Conservation (phyloP, 768 basidiomycete species). For the Rhizopogon rudus region DNA sequence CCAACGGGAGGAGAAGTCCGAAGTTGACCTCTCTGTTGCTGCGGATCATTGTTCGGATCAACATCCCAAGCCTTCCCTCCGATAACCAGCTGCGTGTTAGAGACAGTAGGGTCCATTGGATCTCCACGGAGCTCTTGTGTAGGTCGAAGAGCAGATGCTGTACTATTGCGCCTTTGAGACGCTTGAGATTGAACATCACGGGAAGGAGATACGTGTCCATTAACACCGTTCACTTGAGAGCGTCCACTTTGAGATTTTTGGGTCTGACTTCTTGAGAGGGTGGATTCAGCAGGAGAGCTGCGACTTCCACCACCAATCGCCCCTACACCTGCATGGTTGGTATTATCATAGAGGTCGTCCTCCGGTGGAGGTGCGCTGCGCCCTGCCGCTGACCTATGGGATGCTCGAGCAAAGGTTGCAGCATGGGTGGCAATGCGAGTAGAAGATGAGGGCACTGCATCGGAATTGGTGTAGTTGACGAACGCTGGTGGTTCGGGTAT, state of each 20-base stretch:
- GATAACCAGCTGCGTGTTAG: slow-evolving; percentile 57
- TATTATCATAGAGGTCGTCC: slow-evolving; percentile 48
- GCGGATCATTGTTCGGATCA: slow-evolving; percentile 63
- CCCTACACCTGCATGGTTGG: slow-evolving; percentile 59
- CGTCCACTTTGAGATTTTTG: slow-evolving; percentile 23
- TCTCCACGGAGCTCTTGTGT: slow-evolving; percentile 45
- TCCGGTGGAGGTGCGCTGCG: slow-evolving; percentile 21
- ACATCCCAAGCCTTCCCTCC: slow-evolving; percentile 65
- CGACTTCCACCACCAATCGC: slow-evolving; percentile 46
- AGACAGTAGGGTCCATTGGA: slow-evolving; percentile 57
- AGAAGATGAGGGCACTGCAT: slow-evolving; percentile 57
- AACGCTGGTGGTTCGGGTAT: slow-evolving; percentile 89
- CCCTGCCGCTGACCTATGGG: slow-evolving; percentile 28
- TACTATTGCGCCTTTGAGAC: slow-evolving; percentile 21
- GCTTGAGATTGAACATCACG: slow-evolving; percentile 17
- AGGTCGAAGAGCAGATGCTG: slow-evolving; percentile 19
- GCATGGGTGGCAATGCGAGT: slow-evolving; percentile 51
- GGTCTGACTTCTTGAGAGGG: slow-evolving; percentile 26
- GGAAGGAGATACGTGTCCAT: slow-evolving; percentile 22
- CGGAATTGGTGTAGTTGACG: slow-evolving; percentile 72
- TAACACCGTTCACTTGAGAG: slow-evolving; percentile 28
- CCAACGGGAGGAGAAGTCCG: slow-evolving; percentile 31
- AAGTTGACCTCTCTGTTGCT: slow-evolving; percentile 27
- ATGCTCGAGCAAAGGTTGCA: slow-evolving; percentile 46
- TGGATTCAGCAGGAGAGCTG: slow-evolving; percentile 27